These are phyloP conservation scores for Solanum gracilifrons DNA, from an alignment of 257 asterid genomes.

Conservation along the genomic window DNA sequence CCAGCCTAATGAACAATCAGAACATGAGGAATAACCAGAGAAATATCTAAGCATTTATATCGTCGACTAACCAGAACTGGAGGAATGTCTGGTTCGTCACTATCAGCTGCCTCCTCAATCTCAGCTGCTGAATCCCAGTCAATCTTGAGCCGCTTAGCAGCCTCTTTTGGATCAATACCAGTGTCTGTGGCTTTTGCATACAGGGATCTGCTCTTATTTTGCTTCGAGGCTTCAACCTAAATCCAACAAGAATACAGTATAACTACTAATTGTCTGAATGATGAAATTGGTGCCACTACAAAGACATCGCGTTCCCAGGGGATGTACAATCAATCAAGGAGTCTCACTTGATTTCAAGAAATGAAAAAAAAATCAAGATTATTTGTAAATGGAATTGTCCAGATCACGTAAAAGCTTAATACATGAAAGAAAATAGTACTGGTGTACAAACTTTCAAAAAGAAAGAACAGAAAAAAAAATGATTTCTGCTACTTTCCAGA, in stretches of 20 bases:
- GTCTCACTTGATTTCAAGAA: background rate
- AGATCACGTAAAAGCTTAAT: background rate
- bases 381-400: background rate
- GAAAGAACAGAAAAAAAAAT: background rate
- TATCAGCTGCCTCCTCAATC: slow-evolving; percentile 44
- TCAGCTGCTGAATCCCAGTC: slow-evolving; percentile 98
- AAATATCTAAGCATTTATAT: background rate
- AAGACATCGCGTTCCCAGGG: background rate
- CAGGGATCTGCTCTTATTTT: slow-evolving; percentile 53
- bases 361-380: background rate
- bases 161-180: slow-evolving; percentile 72
- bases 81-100: slow-evolving; percentile 66
- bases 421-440: background rate
- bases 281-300: background rate
- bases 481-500: background rate
- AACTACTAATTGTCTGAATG: background rate
- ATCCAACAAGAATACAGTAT: background rate
- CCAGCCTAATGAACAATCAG: background rate
- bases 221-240: slow-evolving; percentile 46
- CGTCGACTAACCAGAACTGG: slow-evolving; percentile 50
- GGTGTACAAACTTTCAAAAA: background rate
- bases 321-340: background rate
- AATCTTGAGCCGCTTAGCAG: slow-evolving; percentile 75
- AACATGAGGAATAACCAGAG: background rate
- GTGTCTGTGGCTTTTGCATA: slow-evolving; percentile 84